A percentile compares a stretch with the other conserved stretches of the same genome.
These are phyloP conservation scores for Termitomyces sp. DNA, from an alignment of 768 basidiomycete species.

Conservation along the genomic window DNA sequence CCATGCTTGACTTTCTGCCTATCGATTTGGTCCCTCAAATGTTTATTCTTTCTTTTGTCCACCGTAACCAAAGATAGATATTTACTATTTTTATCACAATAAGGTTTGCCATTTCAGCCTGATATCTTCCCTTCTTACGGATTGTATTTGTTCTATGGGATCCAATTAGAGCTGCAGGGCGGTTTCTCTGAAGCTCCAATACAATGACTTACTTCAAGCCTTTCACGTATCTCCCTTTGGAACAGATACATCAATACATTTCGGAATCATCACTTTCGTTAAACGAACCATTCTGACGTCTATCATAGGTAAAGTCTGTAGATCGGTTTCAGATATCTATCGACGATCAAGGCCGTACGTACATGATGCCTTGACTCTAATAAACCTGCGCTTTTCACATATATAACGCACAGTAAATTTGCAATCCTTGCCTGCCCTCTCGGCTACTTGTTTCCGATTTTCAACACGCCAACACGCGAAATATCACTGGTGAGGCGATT, in stretches of 20 bases:
- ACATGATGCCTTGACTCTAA: neutral
- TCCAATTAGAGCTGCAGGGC: no score
- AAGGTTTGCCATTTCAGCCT: neutral
- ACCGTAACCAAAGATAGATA: no score
- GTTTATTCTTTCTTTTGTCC: neutral
- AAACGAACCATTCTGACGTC: neutral
- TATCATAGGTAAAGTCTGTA: neutral
- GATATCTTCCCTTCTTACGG: neutral
- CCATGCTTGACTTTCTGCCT: no score
- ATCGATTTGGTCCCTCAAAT: neutral
- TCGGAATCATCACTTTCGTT: neutral
- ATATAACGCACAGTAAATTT: neutral
- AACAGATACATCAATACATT: neutral
- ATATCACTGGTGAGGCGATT: neutral
- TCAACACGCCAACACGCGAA: neutral
- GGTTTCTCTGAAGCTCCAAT: neutral
- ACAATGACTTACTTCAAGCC: no score
- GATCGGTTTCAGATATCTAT: neutral
- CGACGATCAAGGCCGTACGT: neutral
- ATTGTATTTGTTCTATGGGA: neutral
- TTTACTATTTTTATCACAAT: neutral
- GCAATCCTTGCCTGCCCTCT: neutral
- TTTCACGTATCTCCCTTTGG: neutral
- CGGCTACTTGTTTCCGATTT: neutral
- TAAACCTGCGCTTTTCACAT: neutral